Evolutionary conservation across 1,139 yeast species (phyloP).

Genomic region (Candida sp.): DNA sequence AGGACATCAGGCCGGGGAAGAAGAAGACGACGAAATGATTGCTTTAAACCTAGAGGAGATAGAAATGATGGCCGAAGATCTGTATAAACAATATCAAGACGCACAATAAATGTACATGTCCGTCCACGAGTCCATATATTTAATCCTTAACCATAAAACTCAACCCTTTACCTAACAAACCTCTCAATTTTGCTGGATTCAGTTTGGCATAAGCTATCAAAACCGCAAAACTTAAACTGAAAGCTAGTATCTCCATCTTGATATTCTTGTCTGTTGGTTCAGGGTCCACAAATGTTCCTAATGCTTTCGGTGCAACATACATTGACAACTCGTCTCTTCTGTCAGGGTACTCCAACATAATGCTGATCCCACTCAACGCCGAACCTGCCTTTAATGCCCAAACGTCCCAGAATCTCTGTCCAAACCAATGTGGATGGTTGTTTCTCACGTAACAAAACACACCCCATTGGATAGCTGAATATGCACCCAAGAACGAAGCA

Average conservation of each 20-base stretch:
- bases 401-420: constrained; percentile 26
- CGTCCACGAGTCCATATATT: too few relatives aligned
- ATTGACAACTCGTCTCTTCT: constrained; percentile 45
- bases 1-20: constrained; percentile 3
- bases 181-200: constrained; percentile 25
- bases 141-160: constrained; percentile 13
- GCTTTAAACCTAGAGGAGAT: constrained; percentile 50
- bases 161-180: constrained; percentile 29
- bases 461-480: constrained; percentile 41
- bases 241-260: constrained; percentile 25
- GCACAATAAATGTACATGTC: constrained; percentile 1
- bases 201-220: constrained; percentile 25
- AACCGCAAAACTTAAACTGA: constrained; percentile 37
- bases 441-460: constrained; percentile 40
- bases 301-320: constrained; percentile 43
- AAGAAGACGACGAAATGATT: constrained; percentile 41
- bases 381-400: constrained; percentile 38
- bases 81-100: constrained; percentile 29
- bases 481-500: constrained; percentile 39
- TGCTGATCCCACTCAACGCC: constrained; percentile 37
- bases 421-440: constrained; percentile 21
- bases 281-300: constrained; percentile 33
- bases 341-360: constrained; percentile 34
- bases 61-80: constrained; percentile 58
- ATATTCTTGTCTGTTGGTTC: constrained; percentile 21